phyloP scores from a whole-genome alignment of 768 basidiomycete species.

The Fibroporia radiculosa region DNA sequence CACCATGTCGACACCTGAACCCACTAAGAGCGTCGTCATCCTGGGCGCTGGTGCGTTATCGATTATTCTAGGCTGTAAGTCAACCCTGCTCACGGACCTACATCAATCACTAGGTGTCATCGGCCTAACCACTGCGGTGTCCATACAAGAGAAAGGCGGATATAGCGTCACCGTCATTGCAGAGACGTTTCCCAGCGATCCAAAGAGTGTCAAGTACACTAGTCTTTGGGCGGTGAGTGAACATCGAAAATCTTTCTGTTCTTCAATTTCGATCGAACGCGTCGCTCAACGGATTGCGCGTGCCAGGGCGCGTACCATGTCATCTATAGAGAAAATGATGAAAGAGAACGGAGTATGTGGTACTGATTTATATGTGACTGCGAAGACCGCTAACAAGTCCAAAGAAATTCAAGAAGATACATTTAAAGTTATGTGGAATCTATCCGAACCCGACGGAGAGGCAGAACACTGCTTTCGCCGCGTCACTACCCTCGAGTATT shows the following conservation, averaged over 20 bases:
- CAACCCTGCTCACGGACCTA: neutral
- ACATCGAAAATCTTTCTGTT: no score
- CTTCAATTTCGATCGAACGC: neutral
- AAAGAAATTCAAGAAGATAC: slow-evolving; percentile 65
- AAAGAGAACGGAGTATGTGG: slow-evolving; percentile 44
- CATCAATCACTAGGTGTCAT: slow-evolving; percentile 48
- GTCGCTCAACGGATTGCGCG: neutral
- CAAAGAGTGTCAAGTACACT: slow-evolving; percentile 63
- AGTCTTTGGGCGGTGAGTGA: slow-evolving; percentile 76
- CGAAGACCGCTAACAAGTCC: neutral
- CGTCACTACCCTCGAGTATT: slow-evolving; percentile 55
- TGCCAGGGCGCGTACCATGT: slow-evolving; percentile 76
- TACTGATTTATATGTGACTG: neutral
- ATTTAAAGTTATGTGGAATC: slow-evolving; percentile 66
- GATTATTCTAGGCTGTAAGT: neutral
- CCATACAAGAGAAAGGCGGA: slow-evolving; percentile 51
- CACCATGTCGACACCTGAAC: slow-evolving; percentile 5
- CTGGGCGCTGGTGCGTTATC: slow-evolving; percentile 32
- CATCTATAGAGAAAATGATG: slow-evolving; percentile 43
- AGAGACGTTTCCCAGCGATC: slow-evolving; percentile 63
- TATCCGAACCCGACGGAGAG: slow-evolving; percentile 51
- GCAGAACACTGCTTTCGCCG: slow-evolving; percentile 60
- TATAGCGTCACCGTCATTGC: slow-evolving; percentile 65
- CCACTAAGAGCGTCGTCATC: slow-evolving; percentile 26
- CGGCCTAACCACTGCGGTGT: slow-evolving; percentile 68